Base-by-base conservation (phyloP, 208 protist genomes). In the Trypanosoma melophagium region DNA sequence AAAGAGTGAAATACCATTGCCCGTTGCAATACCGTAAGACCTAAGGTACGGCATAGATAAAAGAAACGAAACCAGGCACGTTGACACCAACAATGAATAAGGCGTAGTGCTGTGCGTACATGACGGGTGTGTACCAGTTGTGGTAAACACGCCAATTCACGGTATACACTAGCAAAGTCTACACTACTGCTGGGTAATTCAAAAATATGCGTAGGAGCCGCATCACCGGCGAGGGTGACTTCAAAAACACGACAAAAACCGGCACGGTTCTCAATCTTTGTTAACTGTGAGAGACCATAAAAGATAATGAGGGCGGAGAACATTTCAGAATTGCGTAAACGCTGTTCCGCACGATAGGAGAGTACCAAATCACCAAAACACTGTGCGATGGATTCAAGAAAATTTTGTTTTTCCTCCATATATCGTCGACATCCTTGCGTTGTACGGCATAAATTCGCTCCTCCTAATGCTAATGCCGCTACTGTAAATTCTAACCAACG, bases 311-410 rank as follows among this genome's bases (percentile, higher is more conserved):
- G 67, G 25, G 91, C 69, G 4, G 87, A 92, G 51, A 95, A 74
- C 62, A 92, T 86, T 67, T 95, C 86, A 7, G 83, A 79, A 55
- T 92, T 81, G 16, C 77, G 76, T 44, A 74, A 61, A n/a, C 77
- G 77, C 56, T 80, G 74, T 72, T 92, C 83, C 13, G 76, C 66
- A 12, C 90, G 82, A 64, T 95, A 95, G 54, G 74, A 86, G 25
- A 89, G 59, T 12, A 81, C 76, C 47, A 95, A 66, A 69, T 92
- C 86, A 21, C 83, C 87, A 74, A 95, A 93, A 61, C 87, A 93
- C 77, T 95, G 90, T 19, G 87, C 83, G 49, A 93, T 90, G 58
- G 87, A 93, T 69, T 95, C 86, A 0, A 93, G 61, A 58, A 93
- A 95, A 41, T 90, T 83, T 66, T 87, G 82, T 76, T 95, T 95